Base-by-base conservation (phyloP, 106 monocot species). In the Apostasia ramifera region DNA sequence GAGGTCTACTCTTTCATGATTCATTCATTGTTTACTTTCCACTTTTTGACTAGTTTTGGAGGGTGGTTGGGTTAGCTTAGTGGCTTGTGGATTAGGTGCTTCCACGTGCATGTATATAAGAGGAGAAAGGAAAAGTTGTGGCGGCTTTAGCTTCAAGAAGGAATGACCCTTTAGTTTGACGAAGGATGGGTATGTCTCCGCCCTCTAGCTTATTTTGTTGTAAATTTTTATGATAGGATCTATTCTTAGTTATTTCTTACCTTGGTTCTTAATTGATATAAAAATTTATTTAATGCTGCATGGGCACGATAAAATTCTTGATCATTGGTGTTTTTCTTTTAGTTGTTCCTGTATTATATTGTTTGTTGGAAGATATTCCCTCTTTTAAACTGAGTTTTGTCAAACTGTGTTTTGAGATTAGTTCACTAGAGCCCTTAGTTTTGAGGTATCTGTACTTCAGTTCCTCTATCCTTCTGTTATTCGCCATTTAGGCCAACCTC, bases 11-110 rank as follows among this genome's bases (percentile, higher is more conserved):
- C 49, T 48, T 48, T n/a, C 48, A 39, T 0, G 65, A 65, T 65
- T 65, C 65, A 2, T 65, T 65, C 65, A 47, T 65, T 65, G 37
- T 48, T 47, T 65, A n/a, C 65, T 48, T 26, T 65, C 8, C 37
- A 1, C 15, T 48, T 63, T 45, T 65, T 38, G 3, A 8, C 11
- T 12, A 13, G 13, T 56, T 56, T n/a, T 56, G 56, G 56, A 11
- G 56, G 56, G 56, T n/a, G 14, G 14, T 4, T 56, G 56, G 56
- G 50, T 26, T 26, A 26, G 50, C 8, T 50, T 50, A 50, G 50
- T 50, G 50, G 56, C 0, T 26, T 26, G 26, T 56, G 12, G n/a
- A 63, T 5, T 45, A 44, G 62, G n/a, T 46, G 63, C 63, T 49
- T 13, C 7, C 4, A 1, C 2, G 44, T 62, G 5, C 47, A 48